A percentile compares a stretch with the other conserved stretches of the same genome.
These are phyloP conservation scores for Catunica adiposa DNA, from an alignment of 2,329 filamentous ascomycete species.

Conservation along the genomic window DNA sequence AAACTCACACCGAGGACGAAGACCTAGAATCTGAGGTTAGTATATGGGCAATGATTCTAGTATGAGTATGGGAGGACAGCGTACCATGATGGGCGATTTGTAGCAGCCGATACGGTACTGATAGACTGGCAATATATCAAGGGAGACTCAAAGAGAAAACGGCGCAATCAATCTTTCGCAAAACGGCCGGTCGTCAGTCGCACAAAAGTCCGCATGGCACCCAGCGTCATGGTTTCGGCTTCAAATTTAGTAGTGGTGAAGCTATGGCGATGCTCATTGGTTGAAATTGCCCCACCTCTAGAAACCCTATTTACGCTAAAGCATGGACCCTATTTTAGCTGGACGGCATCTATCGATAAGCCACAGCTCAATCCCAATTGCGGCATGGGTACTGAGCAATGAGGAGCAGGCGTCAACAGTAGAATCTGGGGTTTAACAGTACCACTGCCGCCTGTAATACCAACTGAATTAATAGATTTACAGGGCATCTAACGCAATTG, in stretches of 20 bases:
- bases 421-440: background rate
- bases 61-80: background rate
- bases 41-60: background rate
- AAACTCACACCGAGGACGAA: conserved; percentile 82
- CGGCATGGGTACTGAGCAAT: no score
- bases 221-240: background rate
- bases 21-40: conserved; percentile 35
- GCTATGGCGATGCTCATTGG: conserved; percentile 2
- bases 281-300: background rate
- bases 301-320: background rate
- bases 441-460: background rate
- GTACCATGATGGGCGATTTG: conserved; percentile 11
- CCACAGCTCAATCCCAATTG: no score
- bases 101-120: conserved; percentile 2
- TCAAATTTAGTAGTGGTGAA: background rate
- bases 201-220: background rate
- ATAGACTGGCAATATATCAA: background rate
- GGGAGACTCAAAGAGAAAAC: background rate
- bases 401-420: no score
- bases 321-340: background rate
- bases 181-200: no score
- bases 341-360: no score
- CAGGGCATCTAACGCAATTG: background rate
- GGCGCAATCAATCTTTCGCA: conserved; percentile 1
- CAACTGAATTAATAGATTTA: background rate